phyloP scores from a whole-genome alignment of 2,329 filamentous ascomycete species.

The Calonectria leucothoes region DNA sequence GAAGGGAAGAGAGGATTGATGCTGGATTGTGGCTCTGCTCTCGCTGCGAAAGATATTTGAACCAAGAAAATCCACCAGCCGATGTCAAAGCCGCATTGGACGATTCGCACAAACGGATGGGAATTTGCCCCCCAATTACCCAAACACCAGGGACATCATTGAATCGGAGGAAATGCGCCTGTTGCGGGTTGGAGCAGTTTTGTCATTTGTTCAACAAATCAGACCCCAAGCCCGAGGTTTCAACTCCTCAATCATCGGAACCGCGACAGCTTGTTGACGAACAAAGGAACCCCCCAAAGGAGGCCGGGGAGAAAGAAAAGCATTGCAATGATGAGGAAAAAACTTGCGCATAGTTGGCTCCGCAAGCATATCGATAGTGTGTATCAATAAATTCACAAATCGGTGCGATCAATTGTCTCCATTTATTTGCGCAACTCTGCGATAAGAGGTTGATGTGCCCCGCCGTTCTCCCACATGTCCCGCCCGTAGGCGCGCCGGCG shows the following conservation, averaged over 20 bases:
- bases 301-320: background rate
- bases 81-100: background rate
- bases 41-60: constrained; percentile 4
- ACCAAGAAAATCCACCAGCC: background rate
- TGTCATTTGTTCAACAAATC: constrained; percentile 7
- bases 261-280: background rate
- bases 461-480: background rate
- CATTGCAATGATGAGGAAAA: background rate
- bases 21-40: background rate
- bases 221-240: background rate
- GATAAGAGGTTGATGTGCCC: background rate
- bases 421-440: background rate
- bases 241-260: background rate
- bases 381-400: background rate
- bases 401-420: background rate
- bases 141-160: constrained; percentile 12
- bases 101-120: background rate
- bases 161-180: constrained; percentile 23
- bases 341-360: background rate
- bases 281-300: background rate
- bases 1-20: background rate
- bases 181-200: constrained; percentile 25
- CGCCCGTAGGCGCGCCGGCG: constrained; percentile 3
- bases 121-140: constrained; percentile 26
- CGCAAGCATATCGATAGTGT: background rate